phyloP scores from a whole-genome alignment of 2,329 filamentous ascomycete species.

The Mariannaea sp. region DNA sequence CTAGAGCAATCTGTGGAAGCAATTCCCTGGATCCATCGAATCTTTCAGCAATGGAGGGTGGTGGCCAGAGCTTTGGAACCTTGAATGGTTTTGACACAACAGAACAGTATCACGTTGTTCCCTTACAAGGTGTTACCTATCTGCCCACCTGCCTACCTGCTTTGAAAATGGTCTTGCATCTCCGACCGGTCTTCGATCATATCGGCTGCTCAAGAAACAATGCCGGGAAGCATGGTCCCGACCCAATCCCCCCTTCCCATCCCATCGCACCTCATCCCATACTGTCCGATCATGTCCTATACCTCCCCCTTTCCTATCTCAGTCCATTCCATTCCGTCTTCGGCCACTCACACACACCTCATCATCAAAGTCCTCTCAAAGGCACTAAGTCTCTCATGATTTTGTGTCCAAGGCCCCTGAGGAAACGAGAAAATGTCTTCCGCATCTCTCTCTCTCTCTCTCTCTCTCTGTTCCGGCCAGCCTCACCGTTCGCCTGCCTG shows the following conservation, averaged over 20 bases:
- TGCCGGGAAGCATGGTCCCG: background rate
- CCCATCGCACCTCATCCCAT: background rate
- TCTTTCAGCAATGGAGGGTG: background rate
- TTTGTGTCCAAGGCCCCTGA: too few species aligned
- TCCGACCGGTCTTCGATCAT: slow-evolving; percentile 9
- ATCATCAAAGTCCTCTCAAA: background rate
- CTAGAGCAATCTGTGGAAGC: slow-evolving; percentile 9
- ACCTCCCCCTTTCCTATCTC: too few species aligned
- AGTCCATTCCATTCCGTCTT: too few species aligned
- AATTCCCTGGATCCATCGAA: slow-evolving; percentile 4
- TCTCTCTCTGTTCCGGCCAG: slow-evolving; percentile 27
- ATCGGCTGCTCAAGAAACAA: background rate
- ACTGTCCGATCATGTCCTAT: too few species aligned
- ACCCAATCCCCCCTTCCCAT: slow-evolving; percentile 3
- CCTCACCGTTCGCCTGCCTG: slow-evolving; percentile 27
- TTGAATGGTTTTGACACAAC: background rate
- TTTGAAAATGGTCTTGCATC: slow-evolving; percentile 1
- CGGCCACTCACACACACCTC: too few species aligned
- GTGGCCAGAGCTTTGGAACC: slow-evolving; percentile 12
- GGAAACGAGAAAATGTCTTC: too few species aligned
- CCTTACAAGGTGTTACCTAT: background rate
- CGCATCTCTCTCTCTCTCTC: too few species aligned
- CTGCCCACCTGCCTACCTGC: background rate
- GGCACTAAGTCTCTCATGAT: background rate
- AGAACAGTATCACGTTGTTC: background rate